Percentiles rank a stretch among this genome's conserved stretches.
These are phyloP conservation scores for Ustanciosporium gigantosporum DNA, from an alignment of 1,284 basidiomycete genomes.

Conservation along the genomic window DNA sequence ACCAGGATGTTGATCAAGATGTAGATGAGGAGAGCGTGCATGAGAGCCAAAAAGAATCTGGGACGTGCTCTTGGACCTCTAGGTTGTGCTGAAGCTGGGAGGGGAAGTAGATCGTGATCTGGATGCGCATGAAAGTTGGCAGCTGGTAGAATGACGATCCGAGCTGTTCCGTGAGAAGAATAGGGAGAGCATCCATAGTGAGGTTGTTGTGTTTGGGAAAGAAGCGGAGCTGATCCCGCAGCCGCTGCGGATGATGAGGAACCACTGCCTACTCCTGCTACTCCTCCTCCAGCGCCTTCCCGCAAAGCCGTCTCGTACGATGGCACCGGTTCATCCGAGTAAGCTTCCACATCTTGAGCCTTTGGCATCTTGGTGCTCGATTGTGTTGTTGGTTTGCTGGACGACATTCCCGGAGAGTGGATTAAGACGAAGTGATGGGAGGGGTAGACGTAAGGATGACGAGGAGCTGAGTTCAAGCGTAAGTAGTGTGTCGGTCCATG, in stretches of 20 bases:
- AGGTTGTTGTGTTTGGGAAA: background rate
- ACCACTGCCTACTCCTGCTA: conserved; percentile 9
- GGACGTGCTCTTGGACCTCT: conserved; percentile 9
- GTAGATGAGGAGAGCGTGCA: conserved; percentile 31
- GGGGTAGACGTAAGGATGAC: too few relatives aligned
- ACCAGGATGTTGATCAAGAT: conserved; percentile 26
- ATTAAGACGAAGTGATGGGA: too few relatives aligned
- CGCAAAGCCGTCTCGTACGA: conserved; percentile 37
- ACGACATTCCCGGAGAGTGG: too few relatives aligned
- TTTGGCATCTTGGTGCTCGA: too few relatives aligned
- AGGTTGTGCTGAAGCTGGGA: conserved; percentile 5
- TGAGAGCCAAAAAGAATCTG: conserved; percentile 25
- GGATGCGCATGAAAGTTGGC: background rate
- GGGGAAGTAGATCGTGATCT: conserved; percentile 6
- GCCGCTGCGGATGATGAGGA: background rate
- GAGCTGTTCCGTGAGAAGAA: conserved; percentile 20
- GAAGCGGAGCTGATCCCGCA: background rate
- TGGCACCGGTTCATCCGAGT: conserved; percentile 29
- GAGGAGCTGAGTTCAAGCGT: too few relatives aligned
- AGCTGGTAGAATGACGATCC: conserved; percentile 31
- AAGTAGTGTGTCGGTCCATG: too few relatives aligned
- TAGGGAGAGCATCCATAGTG: conserved; percentile 30
- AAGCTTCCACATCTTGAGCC: background rate
- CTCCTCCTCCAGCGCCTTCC: conserved; percentile 21
- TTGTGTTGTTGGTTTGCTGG: too few relatives aligned